Base-by-base conservation (phyloP, 192 early-diverging fungal genomes). In the Gamsiella multidivaricata region DNA sequence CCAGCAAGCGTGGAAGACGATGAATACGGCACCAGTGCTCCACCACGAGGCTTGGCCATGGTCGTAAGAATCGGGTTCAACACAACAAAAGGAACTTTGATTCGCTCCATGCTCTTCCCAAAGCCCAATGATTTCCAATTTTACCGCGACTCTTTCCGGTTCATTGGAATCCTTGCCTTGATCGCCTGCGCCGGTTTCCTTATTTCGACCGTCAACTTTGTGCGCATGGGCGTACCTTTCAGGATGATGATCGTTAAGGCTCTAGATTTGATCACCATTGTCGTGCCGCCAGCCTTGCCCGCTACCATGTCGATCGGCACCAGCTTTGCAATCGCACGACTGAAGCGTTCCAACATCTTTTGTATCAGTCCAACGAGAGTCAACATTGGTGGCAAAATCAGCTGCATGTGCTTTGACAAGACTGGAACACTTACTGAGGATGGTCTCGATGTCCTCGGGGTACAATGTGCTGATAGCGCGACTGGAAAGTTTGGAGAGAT, bases 371-470 rank as follows among this genome's bases (percentile, higher is more conserved):
- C 97, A 5, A 92, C 94, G 11, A 87, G 91, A 18, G 96, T 99
- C 49, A 99, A 97, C 61, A 92, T 98, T 41, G 94, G 95, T 62
- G 98, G 98, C 51, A 97, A 97, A 63, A 82, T 99, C 39, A 92
- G 97, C 61, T 90, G 95, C 33, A 97, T 96, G 89, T 96, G 94
- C 68, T 99, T 99, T 86, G 98, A 99, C 82, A 99, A 99, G 82
- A 98, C 97, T 2, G 97, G 97, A 2, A 99, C 97, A 4, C 80
- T 99, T 49, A 98, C 96, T 3, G 95, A 98, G 76, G 96, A 98
- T 71, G 96, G 96, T 0, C 79, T 99, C 32, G 97, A 97, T 70
- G 94, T 99, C 3, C 81, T 97, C 55, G 97, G 97, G n/a, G 88
- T 97, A 29, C 91, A 92, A 10, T 88, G 82, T 15, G 73, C 90